Percentiles rank a stretch among this genome's conserved stretches.
These are phyloP conservation scores for Gossypium bickii DNA, from an alignment of 345 rosid genomes.

Conservation along the genomic window DNA sequence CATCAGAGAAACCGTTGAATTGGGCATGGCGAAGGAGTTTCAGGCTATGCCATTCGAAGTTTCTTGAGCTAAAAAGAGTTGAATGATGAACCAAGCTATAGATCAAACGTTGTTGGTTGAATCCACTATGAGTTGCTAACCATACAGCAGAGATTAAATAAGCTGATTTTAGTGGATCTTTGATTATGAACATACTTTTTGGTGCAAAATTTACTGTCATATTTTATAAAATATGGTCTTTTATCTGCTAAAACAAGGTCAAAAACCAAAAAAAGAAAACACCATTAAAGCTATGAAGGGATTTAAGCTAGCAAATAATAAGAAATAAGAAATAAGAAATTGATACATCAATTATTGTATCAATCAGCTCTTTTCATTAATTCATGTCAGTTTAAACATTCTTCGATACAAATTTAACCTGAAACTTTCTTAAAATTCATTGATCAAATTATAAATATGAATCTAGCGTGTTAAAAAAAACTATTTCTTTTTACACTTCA, in stretches of 20 bases:
- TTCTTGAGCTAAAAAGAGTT: constrained; percentile 17
- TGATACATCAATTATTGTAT: too few relatives aligned
- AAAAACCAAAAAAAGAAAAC: not conserved
- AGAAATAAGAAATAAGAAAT: not conserved
- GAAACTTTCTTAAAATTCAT: too few relatives aligned
- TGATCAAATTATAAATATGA: too few relatives aligned
- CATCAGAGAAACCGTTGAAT: constrained; percentile 19
- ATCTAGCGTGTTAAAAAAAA: too few relatives aligned
- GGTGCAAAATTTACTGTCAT: constrained; percentile 31
- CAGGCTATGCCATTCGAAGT: constrained; percentile 13
- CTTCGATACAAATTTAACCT: too few relatives aligned
- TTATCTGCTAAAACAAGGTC: not conserved
- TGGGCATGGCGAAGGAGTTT: constrained; percentile 19
- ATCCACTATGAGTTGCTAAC: constrained; percentile 8
- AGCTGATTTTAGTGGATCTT: constrained; percentile 13
- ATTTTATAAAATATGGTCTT: not conserved
- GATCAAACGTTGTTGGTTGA: constrained; percentile 3
- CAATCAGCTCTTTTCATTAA: too few relatives aligned
- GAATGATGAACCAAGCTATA: constrained; percentile 8
- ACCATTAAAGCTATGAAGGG: not conserved
- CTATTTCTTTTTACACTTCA: too few relatives aligned
- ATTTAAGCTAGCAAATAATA: not conserved
- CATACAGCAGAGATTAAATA: not conserved
- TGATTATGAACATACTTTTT: constrained; percentile 17
- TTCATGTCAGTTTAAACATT: too few relatives aligned